Conservation (phyloP, 768 basidiomycete species). For the Cyclocybe cylindracea region DNA sequence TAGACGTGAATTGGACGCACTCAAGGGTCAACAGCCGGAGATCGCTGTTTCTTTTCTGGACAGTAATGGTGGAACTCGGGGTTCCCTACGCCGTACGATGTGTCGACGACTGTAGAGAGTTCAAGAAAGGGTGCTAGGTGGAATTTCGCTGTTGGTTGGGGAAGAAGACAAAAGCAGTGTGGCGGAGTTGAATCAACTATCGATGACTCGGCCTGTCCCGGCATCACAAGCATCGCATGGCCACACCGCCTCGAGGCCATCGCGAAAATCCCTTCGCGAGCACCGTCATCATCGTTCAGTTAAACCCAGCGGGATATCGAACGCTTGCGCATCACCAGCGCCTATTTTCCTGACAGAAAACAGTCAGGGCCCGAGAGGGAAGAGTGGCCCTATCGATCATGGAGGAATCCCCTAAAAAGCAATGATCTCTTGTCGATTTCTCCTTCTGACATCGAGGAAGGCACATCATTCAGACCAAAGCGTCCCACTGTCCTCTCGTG, state of each 20-base stretch:
- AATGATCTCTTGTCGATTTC: constrained; percentile 4
- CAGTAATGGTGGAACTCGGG: constrained; percentile 58
- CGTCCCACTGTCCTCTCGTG: no score
- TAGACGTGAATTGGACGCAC: constrained; percentile 41
- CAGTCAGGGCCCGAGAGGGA: not conserved
- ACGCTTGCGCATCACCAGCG: not conserved
- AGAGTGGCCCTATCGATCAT: constrained; percentile 1
- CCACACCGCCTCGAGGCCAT: no score
- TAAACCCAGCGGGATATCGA: no score
- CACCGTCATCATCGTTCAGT: constrained; percentile 96
- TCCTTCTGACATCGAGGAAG: not conserved
- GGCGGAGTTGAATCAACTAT: constrained; percentile 9
- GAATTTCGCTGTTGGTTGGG: not conserved
- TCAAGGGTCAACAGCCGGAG: constrained; percentile 81
- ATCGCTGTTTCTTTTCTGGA: constrained; percentile 76
- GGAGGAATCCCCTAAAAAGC: constrained; percentile 1
- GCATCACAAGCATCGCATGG: not conserved
- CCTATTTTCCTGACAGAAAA: no score
- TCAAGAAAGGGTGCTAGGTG: not conserved
- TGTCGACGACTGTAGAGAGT: not conserved
- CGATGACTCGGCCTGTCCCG: constrained; percentile 9
- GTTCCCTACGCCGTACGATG: constrained; percentile 15
- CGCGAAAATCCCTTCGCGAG: constrained; percentile 29
- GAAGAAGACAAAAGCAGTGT: not conserved
- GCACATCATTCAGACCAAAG: not conserved